Percentiles rank a stretch among this genome's conserved stretches.
These are phyloP conservation scores for Butyriboletus appendiculatus DNA, from an alignment of 1,284 basidiomycete genomes.

Conservation along the genomic window DNA sequence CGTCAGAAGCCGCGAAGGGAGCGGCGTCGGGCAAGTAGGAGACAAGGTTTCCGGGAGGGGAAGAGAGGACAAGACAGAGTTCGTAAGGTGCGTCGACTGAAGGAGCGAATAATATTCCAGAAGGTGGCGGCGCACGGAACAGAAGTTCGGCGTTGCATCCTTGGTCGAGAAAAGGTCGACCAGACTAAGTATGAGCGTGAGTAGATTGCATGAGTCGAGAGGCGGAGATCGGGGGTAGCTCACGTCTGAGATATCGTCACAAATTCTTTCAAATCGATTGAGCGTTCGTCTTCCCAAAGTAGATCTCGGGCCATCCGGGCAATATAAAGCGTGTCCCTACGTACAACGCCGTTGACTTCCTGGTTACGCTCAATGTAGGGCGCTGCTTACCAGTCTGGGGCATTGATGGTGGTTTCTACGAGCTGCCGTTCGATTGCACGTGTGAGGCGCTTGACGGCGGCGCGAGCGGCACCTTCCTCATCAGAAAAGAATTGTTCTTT, in stretches of 20 bases:
- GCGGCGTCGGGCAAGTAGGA: slow-evolving; percentile 66
- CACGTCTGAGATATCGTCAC: slow-evolving; percentile 89
- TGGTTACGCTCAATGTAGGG: slow-evolving; percentile 10
- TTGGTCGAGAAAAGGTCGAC: slow-evolving; percentile 82
- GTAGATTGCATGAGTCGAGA: slow-evolving; percentile 20
- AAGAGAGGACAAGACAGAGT: slow-evolving; percentile 77
- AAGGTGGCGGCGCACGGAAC: slow-evolving; percentile 65
- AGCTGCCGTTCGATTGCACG: slow-evolving; percentile 71
- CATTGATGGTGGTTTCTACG: slow-evolving; percentile 82
- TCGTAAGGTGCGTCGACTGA: slow-evolving; percentile 77
- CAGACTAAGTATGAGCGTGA: slow-evolving; percentile 50
- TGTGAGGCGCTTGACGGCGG: slow-evolving; percentile 88
- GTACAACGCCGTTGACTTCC: slow-evolving; percentile 17
- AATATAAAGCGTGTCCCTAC: slow-evolving; percentile 82
- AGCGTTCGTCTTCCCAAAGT: slow-evolving; percentile 79
- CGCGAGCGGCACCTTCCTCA: slow-evolving; percentile 67
- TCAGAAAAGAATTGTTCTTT: slow-evolving; percentile 75
- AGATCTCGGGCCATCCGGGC: slow-evolving; percentile 90
- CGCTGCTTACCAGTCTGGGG: slow-evolving; percentile 78
- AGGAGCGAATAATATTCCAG: slow-evolving; percentile 89
- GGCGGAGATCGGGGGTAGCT: slow-evolving; percentile 27
- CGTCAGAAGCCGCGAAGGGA: slow-evolving; percentile 82
- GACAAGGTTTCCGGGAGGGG: slow-evolving; percentile 80
- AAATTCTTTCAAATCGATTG: slow-evolving; percentile 78
- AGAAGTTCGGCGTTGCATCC: slow-evolving; percentile 61